These are phyloP conservation scores for Penicillium nordicum DNA, from an alignment of 2,329 filamentous ascomycete species.

Conservation along the genomic window DNA sequence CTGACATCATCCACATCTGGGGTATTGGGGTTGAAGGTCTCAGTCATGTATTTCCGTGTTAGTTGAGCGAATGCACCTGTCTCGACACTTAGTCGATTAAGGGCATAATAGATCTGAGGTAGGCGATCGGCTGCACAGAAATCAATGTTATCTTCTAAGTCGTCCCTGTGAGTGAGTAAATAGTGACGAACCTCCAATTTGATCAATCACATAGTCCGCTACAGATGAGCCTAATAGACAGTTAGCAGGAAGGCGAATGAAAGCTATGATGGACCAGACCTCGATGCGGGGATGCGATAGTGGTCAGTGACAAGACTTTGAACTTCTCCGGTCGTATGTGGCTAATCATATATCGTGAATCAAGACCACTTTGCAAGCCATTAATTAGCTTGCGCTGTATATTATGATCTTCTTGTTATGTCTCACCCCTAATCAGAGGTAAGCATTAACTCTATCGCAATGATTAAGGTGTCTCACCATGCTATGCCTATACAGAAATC, in stretches of 20 bases:
- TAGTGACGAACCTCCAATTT: slow-evolving; percentile 50
- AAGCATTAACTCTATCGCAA: slow-evolving; percentile 5
- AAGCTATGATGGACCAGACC: slow-evolving; percentile 31
- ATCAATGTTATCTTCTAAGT: not conserved
- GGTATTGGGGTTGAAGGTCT: slow-evolving; percentile 58
- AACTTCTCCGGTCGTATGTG: slow-evolving; percentile 60
- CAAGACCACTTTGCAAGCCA: slow-evolving; percentile 51
- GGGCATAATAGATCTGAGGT: slow-evolving; percentile 54
- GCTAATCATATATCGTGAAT: slow-evolving; percentile 63
- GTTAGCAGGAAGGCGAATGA: slow-evolving; percentile 10
- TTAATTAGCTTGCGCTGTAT: slow-evolving; percentile 18
- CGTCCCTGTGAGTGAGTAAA: not conserved
- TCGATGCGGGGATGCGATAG: slow-evolving; percentile 60
- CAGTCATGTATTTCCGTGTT: slow-evolving; percentile 56
- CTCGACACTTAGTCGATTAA: slow-evolving; percentile 54
- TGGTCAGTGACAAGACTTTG: slow-evolving; percentile 68
- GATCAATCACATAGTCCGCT: slow-evolving; percentile 59
- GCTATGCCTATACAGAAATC: slow-evolving; percentile 39
- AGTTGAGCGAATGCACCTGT: slow-evolving; percentile 61
- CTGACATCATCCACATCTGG: slow-evolving; percentile 53
- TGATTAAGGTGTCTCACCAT: slow-evolving; percentile 39
- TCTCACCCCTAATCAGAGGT: slow-evolving; percentile 33
- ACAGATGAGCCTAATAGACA: slow-evolving; percentile 51
- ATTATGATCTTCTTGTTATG: not conserved
- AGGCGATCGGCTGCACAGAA: slow-evolving; percentile 48